A percentile compares a stretch with the other conserved stretches of the same genome.
phyloP scores from a whole-genome alignment of 2,329 filamentous ascomycete genomes.

The Cordyceps fumosorosea region DNA sequence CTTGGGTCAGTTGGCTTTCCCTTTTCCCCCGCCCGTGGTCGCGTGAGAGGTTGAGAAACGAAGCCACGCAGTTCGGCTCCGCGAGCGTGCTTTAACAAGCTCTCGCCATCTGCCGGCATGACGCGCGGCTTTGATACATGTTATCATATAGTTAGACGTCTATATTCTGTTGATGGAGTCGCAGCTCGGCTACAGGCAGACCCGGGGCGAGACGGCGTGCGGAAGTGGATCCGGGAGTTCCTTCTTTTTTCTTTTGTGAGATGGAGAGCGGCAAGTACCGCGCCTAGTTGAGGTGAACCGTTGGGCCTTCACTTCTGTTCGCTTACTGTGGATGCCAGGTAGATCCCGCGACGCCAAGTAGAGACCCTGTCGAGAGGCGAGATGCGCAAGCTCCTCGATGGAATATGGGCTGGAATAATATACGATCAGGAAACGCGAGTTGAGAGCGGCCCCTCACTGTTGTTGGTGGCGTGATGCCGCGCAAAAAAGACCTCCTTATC shows the following conservation, averaged over 20 bases:
- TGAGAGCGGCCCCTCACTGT: neutral
- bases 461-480: constrained; percentile 2
- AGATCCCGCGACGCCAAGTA: neutral
- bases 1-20: no score
- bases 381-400: neutral
- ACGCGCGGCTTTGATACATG: neutral
- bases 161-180: neutral
- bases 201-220: neutral
- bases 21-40: neutral
- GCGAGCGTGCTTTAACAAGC: neutral
- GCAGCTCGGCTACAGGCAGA: neutral
- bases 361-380: neutral
- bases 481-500: neutral
- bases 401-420: neutral
- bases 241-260: neutral
- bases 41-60: neutral
- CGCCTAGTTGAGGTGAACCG: neutral
- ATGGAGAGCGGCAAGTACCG: neutral
- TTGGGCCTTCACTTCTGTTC: no score
- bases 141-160: neutral
- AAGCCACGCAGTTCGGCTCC: neutral
- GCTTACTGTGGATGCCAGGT: neutral
- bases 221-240: neutral
- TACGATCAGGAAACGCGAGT: neutral
- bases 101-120: neutral